Evolutionary conservation across 306 rosid species (phyloP).

Genomic region (Echinosophora koreensis): DNA sequence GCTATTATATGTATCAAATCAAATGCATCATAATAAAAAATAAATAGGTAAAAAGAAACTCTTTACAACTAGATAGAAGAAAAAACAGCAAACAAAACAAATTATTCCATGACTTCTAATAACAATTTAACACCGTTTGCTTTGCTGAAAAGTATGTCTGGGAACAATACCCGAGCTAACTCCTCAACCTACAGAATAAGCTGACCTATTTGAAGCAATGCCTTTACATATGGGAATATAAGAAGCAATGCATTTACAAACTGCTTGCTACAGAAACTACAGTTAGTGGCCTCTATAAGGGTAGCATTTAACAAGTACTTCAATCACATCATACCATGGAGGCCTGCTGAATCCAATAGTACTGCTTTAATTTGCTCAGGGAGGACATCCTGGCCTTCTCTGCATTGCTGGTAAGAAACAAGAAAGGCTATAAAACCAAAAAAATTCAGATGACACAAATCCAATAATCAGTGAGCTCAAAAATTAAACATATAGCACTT

Average conservation of each 20-base stretch:
- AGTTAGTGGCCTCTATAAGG: conserved; percentile 44
- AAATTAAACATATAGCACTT: not conserved
- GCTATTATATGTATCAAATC: too few relatives aligned
- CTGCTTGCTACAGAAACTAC: conserved; percentile 45
- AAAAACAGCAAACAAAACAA: too few relatives aligned
- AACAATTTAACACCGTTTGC: conserved; percentile 40
- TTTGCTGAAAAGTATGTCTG: conserved; percentile 35
- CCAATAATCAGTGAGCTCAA: not conserved
- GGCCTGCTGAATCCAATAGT: conserved; percentile 83
- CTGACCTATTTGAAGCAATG: conserved; percentile 44
- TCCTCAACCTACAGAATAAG: conserved; percentile 45
- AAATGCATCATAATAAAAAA: too few relatives aligned
- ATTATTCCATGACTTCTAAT: conserved; percentile 35
- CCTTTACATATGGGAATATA: conserved; percentile 37
- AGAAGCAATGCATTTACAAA: conserved; percentile 52
- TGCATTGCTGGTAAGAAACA: conserved; percentile 77
- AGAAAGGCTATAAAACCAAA: conserved; percentile 23
- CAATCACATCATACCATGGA: conserved; percentile 67
- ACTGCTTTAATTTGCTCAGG: conserved; percentile 91
- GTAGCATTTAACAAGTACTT: conserved; percentile 32
- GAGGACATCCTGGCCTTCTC: conserved; percentile 81
- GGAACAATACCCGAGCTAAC: conserved; percentile 30
- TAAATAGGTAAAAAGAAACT: too few relatives aligned
- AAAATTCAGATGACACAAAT: conserved; percentile 3
- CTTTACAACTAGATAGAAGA: too few relatives aligned